These are phyloP conservation scores for Kurtzmaniella fragi DNA, from an alignment of 805 yeast genomes.

Conservation along the genomic window DNA sequence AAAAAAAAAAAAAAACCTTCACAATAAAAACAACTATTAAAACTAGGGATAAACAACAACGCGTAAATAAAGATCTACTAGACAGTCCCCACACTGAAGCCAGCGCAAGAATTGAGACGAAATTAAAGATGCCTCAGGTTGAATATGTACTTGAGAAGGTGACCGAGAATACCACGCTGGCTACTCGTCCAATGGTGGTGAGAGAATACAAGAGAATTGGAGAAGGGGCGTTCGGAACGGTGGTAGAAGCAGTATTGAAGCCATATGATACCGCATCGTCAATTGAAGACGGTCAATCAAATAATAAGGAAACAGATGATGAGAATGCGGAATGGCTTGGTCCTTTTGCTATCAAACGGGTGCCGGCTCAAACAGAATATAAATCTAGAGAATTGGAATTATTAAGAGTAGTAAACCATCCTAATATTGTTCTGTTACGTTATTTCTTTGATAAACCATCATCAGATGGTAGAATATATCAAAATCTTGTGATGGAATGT, in stretches of 20 bases:
- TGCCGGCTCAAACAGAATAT: conserved; percentile 84
- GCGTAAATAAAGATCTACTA: no score
- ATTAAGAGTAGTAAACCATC: conserved; percentile 69
- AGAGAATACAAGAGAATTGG: conserved; percentile 73
- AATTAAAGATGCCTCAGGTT: conserved; percentile 4
- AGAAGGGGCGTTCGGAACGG: conserved; percentile 85
- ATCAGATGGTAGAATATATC: conserved; percentile 64
- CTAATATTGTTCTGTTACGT: conserved; percentile 67
- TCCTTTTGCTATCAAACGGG: conserved; percentile 80
- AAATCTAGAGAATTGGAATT: conserved; percentile 78
- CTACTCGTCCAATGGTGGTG: conserved; percentile 57
- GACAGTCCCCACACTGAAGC: no score
- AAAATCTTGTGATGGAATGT: conserved; percentile 83
- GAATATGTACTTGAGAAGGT: conserved; percentile 43
- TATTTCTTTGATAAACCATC: conserved; percentile 68
- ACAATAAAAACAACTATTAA: no score
- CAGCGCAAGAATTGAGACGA: no score
- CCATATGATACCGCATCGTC: conserved; percentile 16
- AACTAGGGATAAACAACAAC: no score
- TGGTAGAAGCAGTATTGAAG: conserved; percentile 61
- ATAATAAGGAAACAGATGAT: conserved; percentile 5
- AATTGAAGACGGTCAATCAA: conserved; percentile 4
- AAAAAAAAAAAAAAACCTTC: no score
- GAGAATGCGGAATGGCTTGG: conserved; percentile 51
- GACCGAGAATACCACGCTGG: conserved; percentile 52